Percentiles rank a stretch among this genome's conserved stretches.
Evolutionary conservation across 1,284 basidiomycete species (phyloP).

Genomic region (Cryptococcus sp.): DNA sequence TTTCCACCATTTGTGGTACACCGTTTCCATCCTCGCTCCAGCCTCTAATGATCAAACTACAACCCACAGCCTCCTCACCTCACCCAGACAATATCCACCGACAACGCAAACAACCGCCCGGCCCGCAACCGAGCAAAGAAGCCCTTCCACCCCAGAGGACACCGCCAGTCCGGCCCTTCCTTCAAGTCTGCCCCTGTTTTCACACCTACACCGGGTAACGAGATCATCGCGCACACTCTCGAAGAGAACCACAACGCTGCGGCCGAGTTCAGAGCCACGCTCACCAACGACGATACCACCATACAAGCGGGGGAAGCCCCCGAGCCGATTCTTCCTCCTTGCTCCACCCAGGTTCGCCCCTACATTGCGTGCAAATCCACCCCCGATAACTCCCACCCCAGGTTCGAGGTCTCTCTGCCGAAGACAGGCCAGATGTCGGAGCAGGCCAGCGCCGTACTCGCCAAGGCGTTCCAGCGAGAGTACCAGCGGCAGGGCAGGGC

Average conservation of each 20-base stretch:
- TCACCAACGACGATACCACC: neutral
- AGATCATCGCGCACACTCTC: slow-evolving; percentile 8
- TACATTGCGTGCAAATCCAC: neutral
- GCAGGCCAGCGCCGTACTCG: neutral
- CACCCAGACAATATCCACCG: no score
- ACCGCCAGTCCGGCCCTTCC: neutral
- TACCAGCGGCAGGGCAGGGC: neutral
- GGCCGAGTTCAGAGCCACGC: slow-evolving; percentile 1
- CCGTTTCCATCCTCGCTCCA: no score
- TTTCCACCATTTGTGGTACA: no score
- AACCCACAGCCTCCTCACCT: no score
- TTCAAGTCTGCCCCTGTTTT: neutral
- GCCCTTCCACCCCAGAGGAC: no score
- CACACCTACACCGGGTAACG: neutral
- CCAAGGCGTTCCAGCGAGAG: slow-evolving; percentile 8
- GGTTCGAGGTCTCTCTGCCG: no score
- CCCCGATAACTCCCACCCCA: neutral
- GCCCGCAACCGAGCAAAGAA: no score
- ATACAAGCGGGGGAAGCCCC: neutral
- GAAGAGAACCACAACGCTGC: slow-evolving; percentile 9
- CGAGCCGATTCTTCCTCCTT: neutral
- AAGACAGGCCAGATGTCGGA: no score
- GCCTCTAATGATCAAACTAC: no score
- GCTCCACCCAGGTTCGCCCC: neutral
- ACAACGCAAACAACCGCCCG: no score